These are phyloP conservation scores for Zelopaecilomyces penicillatus DNA, from an alignment of 2,329 filamentous ascomycete genomes.

Conservation along the genomic window DNA sequence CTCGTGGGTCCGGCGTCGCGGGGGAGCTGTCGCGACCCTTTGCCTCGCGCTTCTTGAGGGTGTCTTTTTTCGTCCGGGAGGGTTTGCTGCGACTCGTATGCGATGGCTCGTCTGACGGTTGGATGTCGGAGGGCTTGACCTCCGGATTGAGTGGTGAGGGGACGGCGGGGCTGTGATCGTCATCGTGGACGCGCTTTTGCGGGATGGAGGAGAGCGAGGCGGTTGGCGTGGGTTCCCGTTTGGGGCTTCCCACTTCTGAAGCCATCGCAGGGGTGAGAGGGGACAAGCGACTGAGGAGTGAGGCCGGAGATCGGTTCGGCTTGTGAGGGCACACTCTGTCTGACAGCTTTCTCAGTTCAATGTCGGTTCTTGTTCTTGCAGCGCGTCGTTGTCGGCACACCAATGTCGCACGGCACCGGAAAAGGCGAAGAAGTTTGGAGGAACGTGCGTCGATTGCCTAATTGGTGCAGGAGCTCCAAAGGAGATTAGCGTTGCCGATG, in stretches of 20 bases:
- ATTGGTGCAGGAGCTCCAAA: conserved; percentile 1
- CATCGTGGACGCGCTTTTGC: conserved; percentile 58
- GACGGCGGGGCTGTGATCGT: conserved; percentile 61
- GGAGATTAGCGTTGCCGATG: conserved; percentile 14
- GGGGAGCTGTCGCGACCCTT: conserved; percentile 47
- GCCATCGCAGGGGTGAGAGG: conserved; percentile 18
- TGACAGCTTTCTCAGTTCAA: neutral
- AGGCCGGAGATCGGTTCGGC: no score
- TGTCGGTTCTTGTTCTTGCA: neutral
- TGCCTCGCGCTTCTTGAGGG: conserved; percentile 59
- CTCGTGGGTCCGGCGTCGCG: conserved; percentile 49
- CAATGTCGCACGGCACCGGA: neutral
- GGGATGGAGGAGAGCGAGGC: conserved; percentile 42
- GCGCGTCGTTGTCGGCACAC: conserved; percentile 4
- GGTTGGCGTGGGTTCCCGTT: conserved; percentile 33
- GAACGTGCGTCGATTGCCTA: no score
- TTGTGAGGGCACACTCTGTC: neutral
- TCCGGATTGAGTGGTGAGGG: conserved; percentile 70
- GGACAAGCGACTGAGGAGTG: neutral
- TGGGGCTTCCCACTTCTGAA: conserved; percentile 29
- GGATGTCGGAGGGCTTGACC: conserved; percentile 33
- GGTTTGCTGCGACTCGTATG: conserved; percentile 28
- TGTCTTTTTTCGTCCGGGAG: conserved; percentile 53
- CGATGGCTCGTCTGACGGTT: conserved; percentile 37
- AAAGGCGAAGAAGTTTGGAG: no score